Percentiles rank a stretch among this genome's conserved stretches.
Conservation (phyloP, 257 asterid species). For the Coffea eugenioides region DNA sequence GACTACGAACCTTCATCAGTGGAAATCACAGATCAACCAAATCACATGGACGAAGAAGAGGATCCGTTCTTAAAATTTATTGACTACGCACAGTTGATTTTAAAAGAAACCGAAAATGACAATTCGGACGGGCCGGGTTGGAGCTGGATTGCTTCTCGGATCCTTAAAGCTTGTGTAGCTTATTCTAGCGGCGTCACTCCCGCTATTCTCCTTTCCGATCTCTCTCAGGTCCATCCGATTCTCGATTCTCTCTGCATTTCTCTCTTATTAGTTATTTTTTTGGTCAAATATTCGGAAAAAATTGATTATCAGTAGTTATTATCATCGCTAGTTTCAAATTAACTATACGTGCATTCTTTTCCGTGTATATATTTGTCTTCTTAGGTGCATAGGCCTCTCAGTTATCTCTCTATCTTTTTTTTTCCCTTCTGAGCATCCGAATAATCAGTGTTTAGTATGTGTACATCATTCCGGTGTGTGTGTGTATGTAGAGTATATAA, state of each 20-base stretch:
- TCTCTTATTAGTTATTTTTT: not conserved
- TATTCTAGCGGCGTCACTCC: conserved; percentile 95
- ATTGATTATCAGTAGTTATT: too few species aligned
- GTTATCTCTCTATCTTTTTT: not conserved
- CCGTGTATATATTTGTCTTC: too few species aligned
- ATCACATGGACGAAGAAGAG: conserved; percentile 28
- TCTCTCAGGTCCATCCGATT: conserved; percentile 51
- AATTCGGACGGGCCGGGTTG: conserved; percentile 55
- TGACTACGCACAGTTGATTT: conserved; percentile 50
- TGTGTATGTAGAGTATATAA: too few species aligned
- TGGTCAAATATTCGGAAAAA: too few species aligned
- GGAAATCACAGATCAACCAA: conserved; percentile 38
- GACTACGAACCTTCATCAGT: conserved; percentile 41
- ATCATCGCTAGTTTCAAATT: too few species aligned
- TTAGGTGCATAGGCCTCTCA: too few species aligned
- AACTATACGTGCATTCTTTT: too few species aligned
- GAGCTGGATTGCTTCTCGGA: conserved; percentile 80
- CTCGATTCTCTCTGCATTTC: not conserved
- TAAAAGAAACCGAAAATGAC: conserved; percentile 43
- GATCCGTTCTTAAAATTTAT: conserved; percentile 71
- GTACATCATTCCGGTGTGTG: too few species aligned
- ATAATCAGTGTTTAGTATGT: too few species aligned
- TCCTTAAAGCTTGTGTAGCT: conserved; percentile 68
- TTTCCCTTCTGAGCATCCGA: too few species aligned
- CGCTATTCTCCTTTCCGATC: conserved; percentile 93